Evolutionary conservation across 441 rosid genomes (phyloP), one percentile per base, ranked within the genome.

Genomic region (Breynia disticha): DNA sequence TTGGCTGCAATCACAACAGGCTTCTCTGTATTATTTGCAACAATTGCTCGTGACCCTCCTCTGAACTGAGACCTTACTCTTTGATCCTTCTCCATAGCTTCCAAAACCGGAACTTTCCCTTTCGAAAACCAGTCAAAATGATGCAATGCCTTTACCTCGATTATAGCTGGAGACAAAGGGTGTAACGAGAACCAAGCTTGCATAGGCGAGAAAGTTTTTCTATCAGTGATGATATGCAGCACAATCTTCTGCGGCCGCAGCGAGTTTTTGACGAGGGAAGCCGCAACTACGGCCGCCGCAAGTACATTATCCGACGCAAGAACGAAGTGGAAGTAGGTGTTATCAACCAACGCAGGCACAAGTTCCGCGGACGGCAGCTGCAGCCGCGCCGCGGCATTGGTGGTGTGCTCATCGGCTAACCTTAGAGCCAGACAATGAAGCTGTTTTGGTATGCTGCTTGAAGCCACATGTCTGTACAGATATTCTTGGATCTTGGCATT

Each of bases 131-230:
- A 93, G 44, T 93, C 99, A 1, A 89, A 93, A 63, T 93, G 99
- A 65, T 93, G 97, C 86, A 89, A 62, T 9, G 93, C 97, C 83
- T 89, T 89, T 14, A 93, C 97, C 75, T 93, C 97, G 55, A 93
- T 66, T 17, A 93, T 66, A 7, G 99, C 85, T 19, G 93, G 96
- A 3, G 79, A 67, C 19, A 89, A 65, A 37, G 93, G 76, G 68
- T 93, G 96, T 73, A 93, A 22, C 0, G 97, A 86, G 73, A 93
- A 93, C 99, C 99, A 93, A 10, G 99, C 97, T 67, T 89, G 99
- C 99, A 93, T 93, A 0, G 99, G 97, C 19, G 83, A 84, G 58
- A 77, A 84, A 8, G 99, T 93, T 66, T 93, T 93, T 77, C 75
- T 73, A 55, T 93, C 99, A 8, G 99, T 93, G 60, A 93, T 84